Percentiles rank a stretch among this genome's conserved stretches.
Evolutionary conservation across 2,329 filamentous ascomycete species (phyloP).

Genomic region (Ascochyta clinopodiicola): DNA sequence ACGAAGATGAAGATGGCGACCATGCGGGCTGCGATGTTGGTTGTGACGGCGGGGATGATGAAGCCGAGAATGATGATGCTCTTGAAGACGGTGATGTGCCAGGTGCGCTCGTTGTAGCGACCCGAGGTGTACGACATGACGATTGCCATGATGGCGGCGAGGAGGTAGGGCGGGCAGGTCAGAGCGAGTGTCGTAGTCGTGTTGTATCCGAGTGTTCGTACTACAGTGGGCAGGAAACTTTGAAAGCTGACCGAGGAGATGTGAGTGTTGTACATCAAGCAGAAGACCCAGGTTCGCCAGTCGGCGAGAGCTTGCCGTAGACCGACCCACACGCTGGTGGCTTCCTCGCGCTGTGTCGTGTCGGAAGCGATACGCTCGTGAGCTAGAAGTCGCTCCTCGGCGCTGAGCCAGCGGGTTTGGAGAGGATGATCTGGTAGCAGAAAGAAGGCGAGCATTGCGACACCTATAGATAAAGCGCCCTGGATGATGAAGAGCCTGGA

Average conservation of each 20-base stretch:
- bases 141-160: constrained; percentile 56
- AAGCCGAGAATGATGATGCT: constrained; percentile 53
- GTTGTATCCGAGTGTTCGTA: constrained; percentile 47
- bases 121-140: constrained; percentile 59
- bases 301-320: constrained; percentile 37
- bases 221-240: constrained; percentile 44
- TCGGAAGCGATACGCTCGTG: constrained; percentile 52
- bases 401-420: constrained; percentile 54
- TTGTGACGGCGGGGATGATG: constrained; percentile 39
- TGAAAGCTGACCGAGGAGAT: constrained; percentile 40
- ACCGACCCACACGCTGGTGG: constrained; percentile 35
- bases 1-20: constrained; percentile 41
- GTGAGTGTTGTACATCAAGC: constrained; percentile 41
- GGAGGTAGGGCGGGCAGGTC: constrained; percentile 57
- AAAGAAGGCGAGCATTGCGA: constrained; percentile 37
- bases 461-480: constrained; percentile 40
- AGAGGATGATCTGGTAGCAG: constrained; percentile 40
- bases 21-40: constrained; percentile 37
- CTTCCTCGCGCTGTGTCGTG: constrained; percentile 53
- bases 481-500: constrained; percentile 56
- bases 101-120: constrained; percentile 57
- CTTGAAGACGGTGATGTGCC: constrained; percentile 57
- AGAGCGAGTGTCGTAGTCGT: constrained; percentile 45
- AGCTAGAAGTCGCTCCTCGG: constrained; percentile 52
- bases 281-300: constrained; percentile 40